These are phyloP conservation scores for Ilyonectria mors-panacis DNA, from an alignment of 2,329 filamentous ascomycete species.

Conservation along the genomic window DNA sequence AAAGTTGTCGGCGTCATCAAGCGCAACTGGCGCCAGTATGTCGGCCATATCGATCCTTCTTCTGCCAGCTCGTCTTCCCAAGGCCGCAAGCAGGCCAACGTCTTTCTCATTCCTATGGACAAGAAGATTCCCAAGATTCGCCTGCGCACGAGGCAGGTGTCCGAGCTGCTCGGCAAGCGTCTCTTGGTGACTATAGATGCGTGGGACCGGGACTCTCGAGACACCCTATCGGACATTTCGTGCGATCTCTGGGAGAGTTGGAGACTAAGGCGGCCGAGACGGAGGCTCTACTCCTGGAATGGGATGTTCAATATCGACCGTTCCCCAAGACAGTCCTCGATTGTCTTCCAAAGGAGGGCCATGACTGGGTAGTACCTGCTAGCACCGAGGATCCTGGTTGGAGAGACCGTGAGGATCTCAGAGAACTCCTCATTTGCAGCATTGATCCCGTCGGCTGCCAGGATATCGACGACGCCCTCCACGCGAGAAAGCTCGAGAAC, in stretches of 20 bases:
- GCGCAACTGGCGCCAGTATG: conserved; percentile 98
- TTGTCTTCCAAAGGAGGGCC: conserved; percentile 91
- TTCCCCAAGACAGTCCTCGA: conserved; percentile 97
- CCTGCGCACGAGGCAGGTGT: conserved; percentile 90
- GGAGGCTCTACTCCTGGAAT: conserved; percentile 92
- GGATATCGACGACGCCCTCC: conserved; percentile 97
- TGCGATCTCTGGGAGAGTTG: conserved; percentile 91
- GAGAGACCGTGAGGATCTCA: conserved; percentile 86
- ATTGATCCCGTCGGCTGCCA: conserved; percentile 97
- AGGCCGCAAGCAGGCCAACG: conserved; percentile 88
- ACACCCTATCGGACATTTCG: conserved; percentile 93
- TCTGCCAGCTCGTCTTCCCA: conserved; percentile 83
- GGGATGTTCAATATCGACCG: conserved; percentile 96
- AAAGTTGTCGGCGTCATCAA: conserved; percentile 93
- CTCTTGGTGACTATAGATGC: conserved; percentile 94
- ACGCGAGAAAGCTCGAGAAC: conserved; percentile 87
- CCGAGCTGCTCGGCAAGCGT: conserved; percentile 90
- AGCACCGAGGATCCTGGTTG: conserved; percentile 87
- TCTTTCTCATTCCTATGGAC: conserved; percentile 98
- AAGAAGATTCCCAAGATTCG: conserved; percentile 97
- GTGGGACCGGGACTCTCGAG: conserved; percentile 94
- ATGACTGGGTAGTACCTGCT: conserved; percentile 93
- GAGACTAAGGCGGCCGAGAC: conserved; percentile 99
- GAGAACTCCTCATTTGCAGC: conserved; percentile 92
- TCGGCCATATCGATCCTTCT: conserved; percentile 92